phyloP scores from a whole-genome alignment of 306 rosid species.

The Fagus crenata region DNA sequence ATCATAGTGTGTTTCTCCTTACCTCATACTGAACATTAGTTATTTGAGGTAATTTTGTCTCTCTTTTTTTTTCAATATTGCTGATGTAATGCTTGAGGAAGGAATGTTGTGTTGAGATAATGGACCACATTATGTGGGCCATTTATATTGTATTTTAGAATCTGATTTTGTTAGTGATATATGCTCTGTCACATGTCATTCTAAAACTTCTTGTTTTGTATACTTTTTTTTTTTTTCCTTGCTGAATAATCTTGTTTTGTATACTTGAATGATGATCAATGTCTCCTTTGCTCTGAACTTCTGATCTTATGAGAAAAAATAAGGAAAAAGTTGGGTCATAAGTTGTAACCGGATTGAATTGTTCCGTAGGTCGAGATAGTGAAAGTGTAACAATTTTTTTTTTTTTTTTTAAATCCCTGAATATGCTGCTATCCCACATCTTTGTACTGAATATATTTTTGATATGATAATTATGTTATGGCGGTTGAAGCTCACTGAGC shows the following conservation, averaged over 20 bases:
- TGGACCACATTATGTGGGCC: not conserved
- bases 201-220: not conserved
- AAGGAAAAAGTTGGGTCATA: no score
- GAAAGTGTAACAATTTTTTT: not conserved
- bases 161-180: not conserved
- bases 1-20: not conserved
- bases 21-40: not conserved
- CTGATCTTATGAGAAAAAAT: not conserved
- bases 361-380: no score
- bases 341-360: no score
- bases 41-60: not conserved
- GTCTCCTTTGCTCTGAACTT: not conserved
- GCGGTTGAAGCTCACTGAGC: no score
- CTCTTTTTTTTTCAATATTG: not conserved
- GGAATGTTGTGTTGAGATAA: not conserved
- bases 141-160: not conserved
- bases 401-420: no score
- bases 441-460: no score
- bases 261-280: not conserved
- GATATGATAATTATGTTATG: no score
- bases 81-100: not conserved
- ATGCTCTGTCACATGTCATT: not conserved
- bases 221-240: not conserved
- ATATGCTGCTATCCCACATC: no score
- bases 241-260: not conserved